Evolutionary conservation across 2,329 filamentous ascomycete species (phyloP), one percentile per base, ranked within the genome.

Genomic region (Verticillium dahliae): DNA sequence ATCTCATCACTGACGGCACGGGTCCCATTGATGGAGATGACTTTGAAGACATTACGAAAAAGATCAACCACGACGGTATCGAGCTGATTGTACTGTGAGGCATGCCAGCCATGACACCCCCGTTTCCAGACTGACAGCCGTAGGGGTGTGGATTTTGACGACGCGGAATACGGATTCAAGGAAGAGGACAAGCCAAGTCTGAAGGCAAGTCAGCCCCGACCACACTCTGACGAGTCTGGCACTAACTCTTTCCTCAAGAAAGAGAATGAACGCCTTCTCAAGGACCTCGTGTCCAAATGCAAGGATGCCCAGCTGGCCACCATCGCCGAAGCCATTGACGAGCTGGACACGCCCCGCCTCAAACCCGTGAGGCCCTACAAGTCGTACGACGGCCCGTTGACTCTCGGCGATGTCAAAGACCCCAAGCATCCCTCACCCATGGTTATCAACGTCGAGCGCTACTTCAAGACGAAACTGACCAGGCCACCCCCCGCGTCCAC

Each of bases 101-200:
- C n/a, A 11, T 13, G 2, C 45, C 18, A 3, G 11, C n/a, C 15
- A 3, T 27, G 6, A n/a, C 39, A 45, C 31, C 2, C 7, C 13
- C n/a, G 14, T 18, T 31, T 18, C 6, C 34, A 10, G 34, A 59
- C 62, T 65, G 59, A 65, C 52, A 57, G 14, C 57, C 56, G 6
- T 52, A 93, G 90, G 60, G 95, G 95, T 14, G 85, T 96, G 18
- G 95, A 99, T 72, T 98, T 99, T 74, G 92, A 99, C 71, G 92
- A 97, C 72, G 72, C 85, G 1, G 92, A 96, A 2, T 97, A 89
- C 70, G 93, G 93, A 52, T 90, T 91, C 71, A 96, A 96, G 73
- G 94, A 98, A 76, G 92, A 97, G 73, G 85, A 90, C 66, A 99
- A 99, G 72, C 78, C 88, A 18, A 66, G 73, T 0, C 72, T 74